A percentile compares a stretch with the other conserved stretches of the same genome.
Conservation (phyloP, 352 stramenopile species). For the Pythium insidiosum region DNA sequence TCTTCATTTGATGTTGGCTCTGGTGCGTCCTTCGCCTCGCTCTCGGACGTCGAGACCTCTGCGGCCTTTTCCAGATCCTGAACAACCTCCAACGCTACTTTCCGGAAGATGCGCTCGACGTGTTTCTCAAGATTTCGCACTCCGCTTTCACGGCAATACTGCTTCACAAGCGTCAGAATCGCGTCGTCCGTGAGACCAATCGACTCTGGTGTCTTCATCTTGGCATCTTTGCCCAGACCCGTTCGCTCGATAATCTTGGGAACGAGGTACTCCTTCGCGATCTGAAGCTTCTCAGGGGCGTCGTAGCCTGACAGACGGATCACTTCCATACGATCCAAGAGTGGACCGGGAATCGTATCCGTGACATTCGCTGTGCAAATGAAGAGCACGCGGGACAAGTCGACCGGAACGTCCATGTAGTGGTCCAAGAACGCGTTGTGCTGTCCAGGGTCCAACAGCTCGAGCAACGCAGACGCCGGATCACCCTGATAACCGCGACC, state of each 20-base stretch:
- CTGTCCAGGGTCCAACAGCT: constrained; percentile 96
- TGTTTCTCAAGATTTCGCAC: constrained; percentile 98
- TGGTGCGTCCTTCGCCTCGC: constrained; percentile 19
- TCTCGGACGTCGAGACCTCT: constrained; percentile 26
- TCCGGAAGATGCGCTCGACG: constrained; percentile 98
- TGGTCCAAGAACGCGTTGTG: constrained; percentile 97
- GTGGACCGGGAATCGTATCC: constrained; percentile 94
- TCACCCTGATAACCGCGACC: constrained; percentile 88
- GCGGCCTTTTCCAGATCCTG: constrained; percentile 60
- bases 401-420: constrained; percentile 98
- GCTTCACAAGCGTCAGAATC: constrained; percentile 82
- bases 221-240: constrained; percentile 57
- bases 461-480: constrained; percentile 93
- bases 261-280: constrained; percentile 97
- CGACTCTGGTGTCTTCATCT: constrained; percentile 63
- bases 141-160: constrained; percentile 96
- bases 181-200: constrained; percentile 91
- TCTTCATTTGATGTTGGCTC: neutral
- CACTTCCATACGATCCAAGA: constrained; percentile 99
- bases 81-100: constrained; percentile 96
- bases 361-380: constrained; percentile 97
- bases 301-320: constrained; percentile 95
- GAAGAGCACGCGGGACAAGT: constrained; percentile 96
- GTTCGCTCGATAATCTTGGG: constrained; percentile 94
- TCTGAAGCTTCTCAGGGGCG: constrained; percentile 96